Evolutionary conservation across 768 basidiomycete species (phyloP), one percentile per base, ranked within the genome.

Genomic region (Calocybe cyanea): DNA sequence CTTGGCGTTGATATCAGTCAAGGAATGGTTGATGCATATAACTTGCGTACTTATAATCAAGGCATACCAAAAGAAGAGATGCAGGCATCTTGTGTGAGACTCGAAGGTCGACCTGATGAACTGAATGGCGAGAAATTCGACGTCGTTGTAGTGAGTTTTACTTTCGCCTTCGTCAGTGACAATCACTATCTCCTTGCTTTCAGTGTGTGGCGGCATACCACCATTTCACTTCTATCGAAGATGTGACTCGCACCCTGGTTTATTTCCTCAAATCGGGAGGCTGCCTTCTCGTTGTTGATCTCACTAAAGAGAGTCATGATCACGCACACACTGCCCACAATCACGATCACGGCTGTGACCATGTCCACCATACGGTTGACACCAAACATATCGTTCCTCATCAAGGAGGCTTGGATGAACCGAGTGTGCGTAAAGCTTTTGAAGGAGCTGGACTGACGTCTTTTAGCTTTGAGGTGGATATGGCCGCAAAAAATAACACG

Each of bases 1-100:
- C 63, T 88, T 13, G 88, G 87, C 8, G 79, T 86, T 13, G 89
- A 91, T 57, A 84, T 89, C 57, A 87, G 81, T 63, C 79, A 81
- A 51, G 75, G 64, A 1, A 77, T 81, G 70, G 83, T 90, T 7
- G 80, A 87, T 44, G 62, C 69, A 13, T 91, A 78, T 68, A 87
- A 87, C 61, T 55, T 63, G 41, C 67, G 70, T 17, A 78, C 79
- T 10, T 48, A 48, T 15, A 76, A 83, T 44, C 81, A 87, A 46
- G 85, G 85, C 4, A 76, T 87, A 30, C 55, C 72, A 1, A 63
- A 69, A 1, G 80, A 85, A 41, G 82, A 86, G 56, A 85, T 89
- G 82, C 69, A 68, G 8, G 83, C 83, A 1, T 59, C 87, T 23
- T 74, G 79, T 48, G 61, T 60, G 0, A 74, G 75, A 33, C 68